These are phyloP conservation scores for Dothiorella sarmentorum DNA, from an alignment of 2,329 filamentous ascomycete genomes.

Conservation along the genomic window DNA sequence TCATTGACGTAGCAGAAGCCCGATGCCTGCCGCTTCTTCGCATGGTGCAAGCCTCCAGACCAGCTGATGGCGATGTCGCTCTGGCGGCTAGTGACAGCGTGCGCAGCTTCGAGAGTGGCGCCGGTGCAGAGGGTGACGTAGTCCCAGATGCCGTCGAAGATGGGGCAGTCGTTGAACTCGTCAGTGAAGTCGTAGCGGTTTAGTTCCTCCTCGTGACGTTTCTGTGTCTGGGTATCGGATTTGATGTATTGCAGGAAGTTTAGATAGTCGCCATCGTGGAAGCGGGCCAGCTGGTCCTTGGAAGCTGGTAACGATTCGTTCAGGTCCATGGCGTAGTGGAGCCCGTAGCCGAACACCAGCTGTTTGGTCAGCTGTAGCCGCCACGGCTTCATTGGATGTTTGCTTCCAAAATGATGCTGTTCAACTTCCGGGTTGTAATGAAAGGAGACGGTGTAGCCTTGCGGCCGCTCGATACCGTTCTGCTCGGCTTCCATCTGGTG, in stretches of 20 bases:
- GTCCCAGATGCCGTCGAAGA: constrained; percentile 93
- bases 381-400: constrained; percentile 99
- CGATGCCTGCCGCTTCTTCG: constrained; percentile 87
- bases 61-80: constrained; percentile 97
- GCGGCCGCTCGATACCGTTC: constrained; percentile 72
- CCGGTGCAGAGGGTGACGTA: constrained; percentile 94
- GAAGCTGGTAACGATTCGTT: constrained; percentile 81
- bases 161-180: constrained; percentile 72
- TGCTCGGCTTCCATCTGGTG: constrained; percentile 53
- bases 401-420: constrained; percentile 93
- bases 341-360: constrained; percentile 88
- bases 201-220: constrained; percentile 39
- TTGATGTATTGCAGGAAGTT: constrained; percentile 69
- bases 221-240: constrained; percentile 3
- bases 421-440: constrained; percentile 95
- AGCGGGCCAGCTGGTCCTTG: constrained; percentile 80
- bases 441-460: constrained; percentile 88
- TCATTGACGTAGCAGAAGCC: constrained; percentile 99
- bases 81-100: constrained; percentile 80
- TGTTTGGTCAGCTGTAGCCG: constrained; percentile 92
- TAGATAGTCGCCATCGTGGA: constrained; percentile 86
- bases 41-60: constrained; percentile 94
- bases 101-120: constrained; percentile 83
- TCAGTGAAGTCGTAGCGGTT: constrained; percentile 78
- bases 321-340: constrained; percentile 95